Conservation (phyloP, 169 alveolate genomes). For the Cryptosporidium meleagridis region DNA sequence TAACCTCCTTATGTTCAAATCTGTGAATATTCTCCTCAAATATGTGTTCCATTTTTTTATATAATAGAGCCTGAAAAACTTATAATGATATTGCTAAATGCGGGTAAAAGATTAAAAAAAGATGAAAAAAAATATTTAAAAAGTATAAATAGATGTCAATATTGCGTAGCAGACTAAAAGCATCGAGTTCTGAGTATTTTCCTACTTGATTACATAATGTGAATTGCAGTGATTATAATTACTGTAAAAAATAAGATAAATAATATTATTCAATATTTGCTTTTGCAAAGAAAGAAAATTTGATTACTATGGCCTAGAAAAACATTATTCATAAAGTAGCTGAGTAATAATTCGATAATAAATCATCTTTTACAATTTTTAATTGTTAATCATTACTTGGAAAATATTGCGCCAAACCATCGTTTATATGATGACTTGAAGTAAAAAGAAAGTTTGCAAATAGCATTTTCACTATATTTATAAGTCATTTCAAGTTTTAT, state of each 20-base stretch:
- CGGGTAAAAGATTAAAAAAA: not conserved
- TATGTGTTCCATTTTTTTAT: not conserved
- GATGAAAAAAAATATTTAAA: not conserved
- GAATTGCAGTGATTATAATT: too few species aligned
- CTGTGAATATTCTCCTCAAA: constrained; percentile 23
- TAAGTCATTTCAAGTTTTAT: not conserved
- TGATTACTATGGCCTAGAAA: too few species aligned
- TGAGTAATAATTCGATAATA: not conserved
- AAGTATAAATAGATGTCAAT: not conserved
- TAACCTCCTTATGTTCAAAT: constrained; percentile 74
- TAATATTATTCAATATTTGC: too few species aligned
- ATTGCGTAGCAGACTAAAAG: not conserved
- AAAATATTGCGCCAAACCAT: not conserved
- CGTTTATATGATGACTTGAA: not conserved
- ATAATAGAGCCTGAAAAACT: not conserved
- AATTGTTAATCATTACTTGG: too few species aligned
- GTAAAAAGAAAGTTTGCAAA: not conserved
- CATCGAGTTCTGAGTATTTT: not conserved
- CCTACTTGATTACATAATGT: not conserved
- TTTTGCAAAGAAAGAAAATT: too few species aligned
- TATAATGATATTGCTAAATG: not conserved
- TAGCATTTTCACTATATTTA: not conserved
- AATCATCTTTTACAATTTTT: not conserved
- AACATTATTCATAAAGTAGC: too few species aligned
- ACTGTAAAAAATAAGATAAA: too few species aligned